Evolutionary conservation across 805 yeast genomes (phyloP).

Genomic region (Teunomyces stri): DNA sequence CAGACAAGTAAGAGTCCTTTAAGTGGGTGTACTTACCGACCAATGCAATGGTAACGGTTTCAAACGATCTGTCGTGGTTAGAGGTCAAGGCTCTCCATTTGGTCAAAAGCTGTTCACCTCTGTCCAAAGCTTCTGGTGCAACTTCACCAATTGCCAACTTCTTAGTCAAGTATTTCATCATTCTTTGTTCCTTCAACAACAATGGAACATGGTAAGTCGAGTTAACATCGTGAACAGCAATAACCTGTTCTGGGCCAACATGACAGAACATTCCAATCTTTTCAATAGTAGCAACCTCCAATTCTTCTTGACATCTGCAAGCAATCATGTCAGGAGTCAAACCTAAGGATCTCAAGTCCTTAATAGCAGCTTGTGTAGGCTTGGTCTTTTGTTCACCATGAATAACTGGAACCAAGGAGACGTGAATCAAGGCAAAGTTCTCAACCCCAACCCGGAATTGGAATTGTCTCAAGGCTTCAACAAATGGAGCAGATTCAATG

Average conservation of each 20-base stretch:
- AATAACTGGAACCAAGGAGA: slow-evolving; percentile 94
- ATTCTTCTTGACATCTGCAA: slow-evolving; percentile 86
- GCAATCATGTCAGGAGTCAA: slow-evolving; percentile 96
- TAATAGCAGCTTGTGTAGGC: slow-evolving; percentile 99
- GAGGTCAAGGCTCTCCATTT: slow-evolving; percentile 82
- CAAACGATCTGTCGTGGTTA: slow-evolving; percentile 77
- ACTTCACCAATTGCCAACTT: slow-evolving; percentile 62
- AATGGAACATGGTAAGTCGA: slow-evolving; percentile 97
- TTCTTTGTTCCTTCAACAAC: slow-evolving; percentile 79
- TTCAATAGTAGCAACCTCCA: slow-evolving; percentile 82
- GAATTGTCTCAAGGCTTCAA: slow-evolving; percentile 97
- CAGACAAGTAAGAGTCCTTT: slow-evolving; percentile 93
- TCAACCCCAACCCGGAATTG: slow-evolving; percentile 95
- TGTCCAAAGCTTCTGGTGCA: slow-evolving; percentile 49
- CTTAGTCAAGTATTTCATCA: slow-evolving; percentile 67
- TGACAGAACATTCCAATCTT: slow-evolving; percentile 99
- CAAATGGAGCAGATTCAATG: slow-evolving; percentile 97
- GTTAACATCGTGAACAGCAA: slow-evolving; percentile 94
- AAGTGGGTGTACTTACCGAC: slow-evolving; percentile 97
- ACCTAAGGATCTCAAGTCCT: slow-evolving; percentile 93
- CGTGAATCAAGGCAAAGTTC: slow-evolving; percentile 94
- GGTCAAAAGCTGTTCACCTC: slow-evolving; percentile 66
- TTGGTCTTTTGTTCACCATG: slow-evolving; percentile 99
- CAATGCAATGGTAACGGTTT: slow-evolving; percentile 88
- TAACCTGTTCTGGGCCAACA: slow-evolving; percentile 96